Base-by-base conservation (phyloP, 2,329 filamentous ascomycete species). In the Colletotrichum falcatum region DNA sequence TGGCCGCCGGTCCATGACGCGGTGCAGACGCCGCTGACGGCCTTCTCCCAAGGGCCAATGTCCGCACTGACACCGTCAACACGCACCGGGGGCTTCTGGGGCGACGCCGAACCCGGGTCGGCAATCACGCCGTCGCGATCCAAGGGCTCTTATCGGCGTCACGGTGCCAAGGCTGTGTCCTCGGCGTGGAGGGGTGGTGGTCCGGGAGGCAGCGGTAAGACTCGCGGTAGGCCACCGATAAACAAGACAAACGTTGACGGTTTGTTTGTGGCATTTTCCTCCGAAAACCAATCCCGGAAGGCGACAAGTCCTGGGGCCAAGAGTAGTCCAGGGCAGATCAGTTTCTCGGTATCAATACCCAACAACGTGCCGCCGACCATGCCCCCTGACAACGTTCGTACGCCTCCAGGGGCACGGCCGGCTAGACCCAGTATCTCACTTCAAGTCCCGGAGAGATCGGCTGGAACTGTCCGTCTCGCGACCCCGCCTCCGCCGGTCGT, bases 91-190 rank as follows among this genome's bases (percentile, higher is more conserved):
- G 67, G 42, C 3, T 88, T 88, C 73, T 89, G 87, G 87, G 81
- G 83, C n/a, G 86, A 88, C n/a, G 72, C 82, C 3, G 91, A 94
- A 73, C 92, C 93, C 12, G 90, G 87, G 59, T 94, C 94, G 0
- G 92, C 93, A 4, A 84, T 93, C n/a, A 92, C 91, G 5, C 90
- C 91, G 1, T 89, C 87, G 62, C 90, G 86, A 72, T 80, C 82
- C 2, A 85, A 87, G 69, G 80, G 84, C 7, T 80, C 79, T 0
- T 78, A 87, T 65, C 85, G 91, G 65, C 88, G 93, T 5, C 92
- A 97, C 78, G 94, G 94, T 0, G 92, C 94, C 0, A 89, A 89
- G 76, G 94, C 93, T 8, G 94, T 97, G 0, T 97, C 94, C 0
- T 97, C 94, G 12, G 95, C 95, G 0, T 98, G 95, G 95, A 90